phyloP scores from a whole-genome alignment of 83 land plant species.

The Picea abies region DNA sequence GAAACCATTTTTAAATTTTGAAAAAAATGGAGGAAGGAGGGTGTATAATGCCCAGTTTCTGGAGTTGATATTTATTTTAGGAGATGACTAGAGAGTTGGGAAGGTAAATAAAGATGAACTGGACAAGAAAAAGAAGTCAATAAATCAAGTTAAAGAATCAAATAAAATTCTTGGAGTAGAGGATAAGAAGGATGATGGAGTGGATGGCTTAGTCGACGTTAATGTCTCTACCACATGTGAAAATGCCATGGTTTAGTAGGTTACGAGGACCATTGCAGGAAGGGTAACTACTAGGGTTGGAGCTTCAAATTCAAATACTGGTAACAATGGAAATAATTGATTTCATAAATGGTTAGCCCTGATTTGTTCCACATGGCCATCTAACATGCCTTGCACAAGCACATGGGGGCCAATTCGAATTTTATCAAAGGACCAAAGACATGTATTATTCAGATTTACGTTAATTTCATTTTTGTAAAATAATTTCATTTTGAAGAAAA shows the following conservation, averaged over 20 bases:
- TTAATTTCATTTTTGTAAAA: no score
- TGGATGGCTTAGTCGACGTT: not conserved
- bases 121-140: not conserved
- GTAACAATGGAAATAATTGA: not conserved
- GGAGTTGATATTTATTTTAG: not conserved
- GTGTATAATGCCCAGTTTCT: no score
- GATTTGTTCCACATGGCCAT: no score
- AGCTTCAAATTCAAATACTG: conserved; percentile 12
- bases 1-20: not conserved
- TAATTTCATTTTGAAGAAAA: no score
- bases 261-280: conserved; percentile 7
- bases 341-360: conserved; percentile 5
- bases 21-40: not conserved
- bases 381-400: no score
- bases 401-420: no score
- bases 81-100: not conserved
- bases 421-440: no score
- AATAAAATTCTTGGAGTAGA: conserved; percentile 62
- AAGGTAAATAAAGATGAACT: not conserved
- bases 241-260: not conserved
- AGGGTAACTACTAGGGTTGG: not conserved
- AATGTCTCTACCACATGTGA: not conserved
- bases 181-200: conserved; percentile 28
- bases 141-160: not conserved
- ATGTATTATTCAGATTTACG: no score